Percentiles rank a stretch among this genome's conserved stretches.
Evolutionary conservation across 2,329 filamentous ascomycete genomes (phyloP).

Genomic region (Microdochium bolleyi): DNA sequence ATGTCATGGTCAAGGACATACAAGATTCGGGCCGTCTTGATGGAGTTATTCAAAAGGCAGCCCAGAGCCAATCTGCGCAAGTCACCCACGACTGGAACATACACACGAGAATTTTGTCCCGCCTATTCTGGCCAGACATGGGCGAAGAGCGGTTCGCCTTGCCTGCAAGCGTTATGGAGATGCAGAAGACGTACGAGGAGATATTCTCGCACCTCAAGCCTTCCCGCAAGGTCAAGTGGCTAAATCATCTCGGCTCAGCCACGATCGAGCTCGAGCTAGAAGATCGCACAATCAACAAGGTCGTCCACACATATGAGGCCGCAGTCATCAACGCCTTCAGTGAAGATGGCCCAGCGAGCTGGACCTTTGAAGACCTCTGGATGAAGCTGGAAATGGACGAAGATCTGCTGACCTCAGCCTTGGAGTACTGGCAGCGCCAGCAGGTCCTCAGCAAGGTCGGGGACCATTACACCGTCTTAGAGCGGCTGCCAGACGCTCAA

Average conservation of each 20-base stretch:
- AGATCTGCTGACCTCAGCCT: slow-evolving; percentile 57
- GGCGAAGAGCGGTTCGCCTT: slow-evolving; percentile 61
- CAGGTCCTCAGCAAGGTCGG: slow-evolving; percentile 52
- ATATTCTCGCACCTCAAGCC: slow-evolving; percentile 76
- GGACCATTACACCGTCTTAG: slow-evolving; percentile 59
- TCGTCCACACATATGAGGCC: slow-evolving; percentile 78
- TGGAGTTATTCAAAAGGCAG: slow-evolving; percentile 47
- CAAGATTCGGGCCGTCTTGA: slow-evolving; percentile 75
- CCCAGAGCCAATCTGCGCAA: slow-evolving; percentile 14
- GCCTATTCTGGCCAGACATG: slow-evolving; percentile 87
- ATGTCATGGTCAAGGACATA: slow-evolving; percentile 95
- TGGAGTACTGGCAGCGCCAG: slow-evolving; percentile 66
- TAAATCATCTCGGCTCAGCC: slow-evolving; percentile 73
- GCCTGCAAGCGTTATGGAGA: slow-evolving; percentile 45
- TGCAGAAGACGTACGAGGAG: slow-evolving; percentile 64
- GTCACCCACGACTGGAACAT: slow-evolving; percentile 26
- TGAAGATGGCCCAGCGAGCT: slow-evolving; percentile 22
- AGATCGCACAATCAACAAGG: slow-evolving; percentile 66
- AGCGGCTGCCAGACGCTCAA: slow-evolving; percentile 43
- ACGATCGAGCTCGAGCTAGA: slow-evolving; percentile 74
- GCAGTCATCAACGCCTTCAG: slow-evolving; percentile 78
- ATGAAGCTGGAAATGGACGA: slow-evolving; percentile 62
- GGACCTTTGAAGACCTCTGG: slow-evolving; percentile 43
- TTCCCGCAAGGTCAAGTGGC: slow-evolving; percentile 81
- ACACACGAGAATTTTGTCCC: slow-evolving; percentile 83